A percentile compares a stretch with the other conserved stretches of the same genome.
phyloP scores from a whole-genome alignment of 805 yeast genomes.

The Starmerella kuoi region DNA sequence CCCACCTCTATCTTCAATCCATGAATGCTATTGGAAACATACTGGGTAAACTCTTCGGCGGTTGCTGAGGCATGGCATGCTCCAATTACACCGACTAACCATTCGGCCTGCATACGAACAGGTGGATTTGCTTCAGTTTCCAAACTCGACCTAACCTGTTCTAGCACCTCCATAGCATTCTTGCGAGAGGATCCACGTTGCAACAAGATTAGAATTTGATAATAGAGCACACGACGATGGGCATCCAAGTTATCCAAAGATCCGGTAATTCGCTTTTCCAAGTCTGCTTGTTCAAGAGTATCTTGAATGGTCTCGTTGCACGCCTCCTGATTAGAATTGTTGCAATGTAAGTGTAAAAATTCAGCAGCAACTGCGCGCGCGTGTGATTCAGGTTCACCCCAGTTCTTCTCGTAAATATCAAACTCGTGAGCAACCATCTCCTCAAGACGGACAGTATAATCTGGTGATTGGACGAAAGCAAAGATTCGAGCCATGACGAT shows the following conservation, averaged over 20 bases:
- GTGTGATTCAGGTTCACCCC: conserved; percentile 35
- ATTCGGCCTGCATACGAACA: conserved; percentile 63
- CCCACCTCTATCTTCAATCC: conserved; percentile 3
- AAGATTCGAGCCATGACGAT: conserved; percentile 37
- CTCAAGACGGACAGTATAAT: conserved; percentile 49
- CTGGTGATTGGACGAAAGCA: conserved; percentile 41
- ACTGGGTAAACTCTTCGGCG: conserved; percentile 7
- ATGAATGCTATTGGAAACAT: conserved; percentile 14
- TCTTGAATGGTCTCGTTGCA: conserved; percentile 17
- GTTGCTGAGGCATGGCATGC: conserved; percentile 21
- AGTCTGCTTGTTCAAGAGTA: conserved; percentile 36
- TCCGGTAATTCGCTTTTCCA: conserved; percentile 10
- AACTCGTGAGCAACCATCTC: conserved; percentile 36
- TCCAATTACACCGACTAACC: conserved; percentile 49
- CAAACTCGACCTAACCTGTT: conserved; percentile 30
- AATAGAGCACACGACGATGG: conserved; percentile 51
- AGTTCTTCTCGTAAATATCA: conserved; percentile 26
- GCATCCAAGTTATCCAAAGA: conserved; percentile 42
- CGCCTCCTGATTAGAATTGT: conserved; percentile 25
- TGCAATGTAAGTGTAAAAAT: background rate
- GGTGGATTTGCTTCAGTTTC: conserved; percentile 65
- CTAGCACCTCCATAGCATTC: conserved; percentile 25
- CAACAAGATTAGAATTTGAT: conserved; percentile 39
- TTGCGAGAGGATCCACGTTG: conserved; percentile 27
- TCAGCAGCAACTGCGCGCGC: conserved; percentile 25